Percentiles rank a stretch among this genome's conserved stretches.
Evolutionary conservation across 2,329 filamentous ascomycete genomes (phyloP).

Genomic region (Aspergillus persii): DNA sequence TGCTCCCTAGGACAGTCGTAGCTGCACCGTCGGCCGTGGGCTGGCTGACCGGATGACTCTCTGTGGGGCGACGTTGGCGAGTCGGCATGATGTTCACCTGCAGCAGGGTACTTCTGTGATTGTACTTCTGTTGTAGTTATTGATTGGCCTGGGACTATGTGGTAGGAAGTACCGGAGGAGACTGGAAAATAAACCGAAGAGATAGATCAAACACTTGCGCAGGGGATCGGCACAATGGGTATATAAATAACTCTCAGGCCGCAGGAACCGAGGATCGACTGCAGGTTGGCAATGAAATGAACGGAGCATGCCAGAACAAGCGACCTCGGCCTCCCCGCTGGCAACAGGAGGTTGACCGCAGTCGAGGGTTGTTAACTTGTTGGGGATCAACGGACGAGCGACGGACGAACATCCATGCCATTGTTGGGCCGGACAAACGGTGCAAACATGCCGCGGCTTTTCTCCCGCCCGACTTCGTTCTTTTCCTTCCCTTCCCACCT

Average conservation of each 20-base stretch:
- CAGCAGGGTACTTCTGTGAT: not conserved
- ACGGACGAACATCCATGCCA: not conserved
- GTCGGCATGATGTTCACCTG: slow-evolving; percentile 20
- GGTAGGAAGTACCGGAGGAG: not conserved
- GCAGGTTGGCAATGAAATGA: not conserved
- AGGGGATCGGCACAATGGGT: not conserved
- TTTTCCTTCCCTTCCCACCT: not conserved
- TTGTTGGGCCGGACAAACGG: slow-evolving; percentile 22
- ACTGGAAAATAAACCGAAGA: not conserved
- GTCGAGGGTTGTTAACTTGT: not conserved
- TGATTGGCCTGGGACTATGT: no score
- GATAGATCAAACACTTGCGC: not conserved
- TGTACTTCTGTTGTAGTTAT: no score
- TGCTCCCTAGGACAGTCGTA: slow-evolving; percentile 24
- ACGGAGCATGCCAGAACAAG: not conserved
- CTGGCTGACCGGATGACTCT: slow-evolving; percentile 20
- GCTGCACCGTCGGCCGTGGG: slow-evolving; percentile 21
- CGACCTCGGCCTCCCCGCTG: not conserved
- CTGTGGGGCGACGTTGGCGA: slow-evolving; percentile 33
- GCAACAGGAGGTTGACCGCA: not conserved
- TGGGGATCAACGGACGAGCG: not conserved
- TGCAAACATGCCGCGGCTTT: slow-evolving; percentile 4
- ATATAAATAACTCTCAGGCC: not conserved
- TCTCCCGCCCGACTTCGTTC: not conserved
- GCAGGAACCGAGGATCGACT: not conserved